Conservation (phyloP, 1,284 basidiomycete species). For the Ceratobasidium papillatum region DNA sequence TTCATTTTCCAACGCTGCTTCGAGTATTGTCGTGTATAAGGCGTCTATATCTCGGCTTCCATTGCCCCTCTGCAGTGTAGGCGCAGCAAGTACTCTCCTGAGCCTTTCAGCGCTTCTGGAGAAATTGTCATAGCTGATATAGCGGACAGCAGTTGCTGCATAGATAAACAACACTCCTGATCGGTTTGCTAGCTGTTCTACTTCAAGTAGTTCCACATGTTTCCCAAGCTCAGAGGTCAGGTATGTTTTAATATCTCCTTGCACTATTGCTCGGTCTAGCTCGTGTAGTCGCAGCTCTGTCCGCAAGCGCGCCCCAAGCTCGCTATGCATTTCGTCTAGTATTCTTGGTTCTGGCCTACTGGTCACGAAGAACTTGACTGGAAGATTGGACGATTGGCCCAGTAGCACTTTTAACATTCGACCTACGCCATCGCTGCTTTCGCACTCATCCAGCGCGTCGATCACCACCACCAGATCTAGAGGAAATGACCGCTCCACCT, state of each 20-base stretch:
- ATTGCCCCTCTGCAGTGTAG: too few species aligned
- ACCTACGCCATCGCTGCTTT: background rate
- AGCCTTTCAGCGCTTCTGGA: background rate
- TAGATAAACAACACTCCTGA: background rate
- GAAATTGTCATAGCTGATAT: background rate
- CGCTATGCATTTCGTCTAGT: background rate
- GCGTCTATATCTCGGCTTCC: background rate
- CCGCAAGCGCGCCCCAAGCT: background rate
- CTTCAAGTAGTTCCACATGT: background rate
- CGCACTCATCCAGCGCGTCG: conserved; percentile 11
- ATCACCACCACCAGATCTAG: background rate
- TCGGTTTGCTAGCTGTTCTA: background rate
- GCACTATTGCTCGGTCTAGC: background rate
- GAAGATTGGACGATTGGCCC: background rate
- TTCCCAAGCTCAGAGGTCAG: background rate
- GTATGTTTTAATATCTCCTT: background rate
- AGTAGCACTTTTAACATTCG: background rate
- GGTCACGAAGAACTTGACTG: conserved; percentile 1
- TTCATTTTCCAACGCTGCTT: background rate
- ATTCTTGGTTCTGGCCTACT: background rate
- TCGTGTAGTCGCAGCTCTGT: background rate
- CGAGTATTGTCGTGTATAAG: background rate
- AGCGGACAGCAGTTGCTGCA: background rate
- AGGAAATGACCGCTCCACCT: background rate
- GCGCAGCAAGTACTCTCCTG: background rate